Evolutionary conservation across 352 stramenopile genomes (phyloP), one percentile per base, ranked within the genome.

Genomic region (Globisporangium solare): DNA sequence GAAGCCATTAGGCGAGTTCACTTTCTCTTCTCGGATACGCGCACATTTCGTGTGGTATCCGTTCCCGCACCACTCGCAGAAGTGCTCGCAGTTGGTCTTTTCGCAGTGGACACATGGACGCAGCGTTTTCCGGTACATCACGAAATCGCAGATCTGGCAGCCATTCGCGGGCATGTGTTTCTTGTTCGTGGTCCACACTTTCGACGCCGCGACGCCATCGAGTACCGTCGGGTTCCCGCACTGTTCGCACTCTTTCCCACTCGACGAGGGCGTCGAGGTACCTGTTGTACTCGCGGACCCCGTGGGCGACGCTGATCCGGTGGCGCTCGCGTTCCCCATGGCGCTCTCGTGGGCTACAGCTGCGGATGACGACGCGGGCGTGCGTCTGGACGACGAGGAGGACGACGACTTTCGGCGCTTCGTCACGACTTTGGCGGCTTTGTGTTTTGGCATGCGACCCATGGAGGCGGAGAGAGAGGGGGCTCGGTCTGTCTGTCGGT

Each of bases 71-170:
- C 80, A 92, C 40, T 94, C 84, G 63, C 84, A 94, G 47, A 92
- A 94, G 48, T 87, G 69, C 47, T 94, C 76, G 60, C 82, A 92
- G 32, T 72, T 67, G 8, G 64, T 66, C 46, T 72, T 75, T 32
- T 73, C 46, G 61, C 84, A 94, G 45, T 80, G 63, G 10, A 89
- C 68, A 51, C 84, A 94, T 20, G 79, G 74, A 27, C 84, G 70
- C 55, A 84, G 75, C 7, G 79, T 66, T 56, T 87, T 83, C 31
- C 81, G 81, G 60, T 76, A 86, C 20, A 69, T 69, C 47, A 94
- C 83, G 46, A 88, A 94, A 59, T 88, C 80, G 66, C 84, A 94
- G 42, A 94, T 81, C 66, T 93, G 83, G 67, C 83, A 93, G 22
- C 73, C 72, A 17, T 70, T 78, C 17, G 70, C 70, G 2, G 61